A percentile compares a stretch with the other conserved stretches of the same genome.
These are phyloP conservation scores for Galerina marginata DNA, from an alignment of 768 basidiomycete species.

Conservation along the genomic window DNA sequence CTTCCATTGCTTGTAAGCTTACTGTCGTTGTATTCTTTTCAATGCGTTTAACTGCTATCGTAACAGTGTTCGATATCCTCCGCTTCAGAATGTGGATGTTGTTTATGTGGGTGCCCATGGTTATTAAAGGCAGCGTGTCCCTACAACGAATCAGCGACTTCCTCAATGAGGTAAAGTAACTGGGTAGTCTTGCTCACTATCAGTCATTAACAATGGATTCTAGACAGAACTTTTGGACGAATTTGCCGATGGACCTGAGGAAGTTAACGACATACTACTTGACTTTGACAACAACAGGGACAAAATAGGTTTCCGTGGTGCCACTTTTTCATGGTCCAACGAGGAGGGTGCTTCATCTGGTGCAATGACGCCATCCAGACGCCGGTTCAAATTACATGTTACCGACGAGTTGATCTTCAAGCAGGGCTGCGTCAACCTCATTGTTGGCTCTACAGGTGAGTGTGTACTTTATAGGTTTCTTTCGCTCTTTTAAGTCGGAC, in stretches of 20 bases:
- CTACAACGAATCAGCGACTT: conserved; percentile 56
- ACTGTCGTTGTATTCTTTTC: too few relatives aligned
- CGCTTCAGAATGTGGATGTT: conserved; percentile 53
- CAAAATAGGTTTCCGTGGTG: conserved; percentile 54
- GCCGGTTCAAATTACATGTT: conserved; percentile 51
- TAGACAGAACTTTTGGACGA: conserved; percentile 54
- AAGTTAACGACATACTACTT: conserved; percentile 17
- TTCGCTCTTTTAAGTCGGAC: too few relatives aligned
- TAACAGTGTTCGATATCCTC: conserved; percentile 68
- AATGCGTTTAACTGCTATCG: too few relatives aligned
- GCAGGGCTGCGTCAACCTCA: conserved; percentile 53
- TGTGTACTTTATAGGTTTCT: too few relatives aligned
- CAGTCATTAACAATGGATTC: too few relatives aligned
- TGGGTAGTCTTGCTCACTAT: too few relatives aligned
- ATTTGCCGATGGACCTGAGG: conserved; percentile 31
- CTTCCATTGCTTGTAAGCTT: conserved; percentile 38
- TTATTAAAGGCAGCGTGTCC: conserved; percentile 60
- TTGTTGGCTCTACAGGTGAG: conserved; percentile 59
- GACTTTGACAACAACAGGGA: too few relatives aligned
- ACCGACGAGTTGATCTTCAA: conserved; percentile 60
- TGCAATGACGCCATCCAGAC: conserved; percentile 45
- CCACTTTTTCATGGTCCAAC: conserved; percentile 61
- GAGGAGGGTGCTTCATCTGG: conserved; percentile 30
- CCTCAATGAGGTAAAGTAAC: conserved; percentile 9
- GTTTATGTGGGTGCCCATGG: conserved; percentile 33